Evolutionary conservation across 306 rosid species (phyloP).

Genomic region (Urtica urens): DNA sequence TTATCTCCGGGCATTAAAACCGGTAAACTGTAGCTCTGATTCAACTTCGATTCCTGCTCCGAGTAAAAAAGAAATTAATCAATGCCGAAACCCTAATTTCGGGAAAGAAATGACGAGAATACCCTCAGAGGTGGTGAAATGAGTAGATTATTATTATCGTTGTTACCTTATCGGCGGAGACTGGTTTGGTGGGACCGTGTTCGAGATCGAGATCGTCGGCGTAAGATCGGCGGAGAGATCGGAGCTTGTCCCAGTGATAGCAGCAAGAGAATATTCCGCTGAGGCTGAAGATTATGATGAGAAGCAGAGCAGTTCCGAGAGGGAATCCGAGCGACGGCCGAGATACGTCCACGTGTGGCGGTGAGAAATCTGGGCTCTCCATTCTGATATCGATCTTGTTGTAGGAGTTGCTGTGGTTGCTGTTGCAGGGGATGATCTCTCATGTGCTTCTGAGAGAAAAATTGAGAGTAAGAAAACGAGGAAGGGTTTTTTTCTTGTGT

Average conservation of each 20-base stretch:
- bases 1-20: conserved; percentile 89
- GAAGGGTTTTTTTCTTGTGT: not conserved
- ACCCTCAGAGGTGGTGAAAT: too few relatives aligned
- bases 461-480: too few relatives aligned
- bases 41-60: conserved; percentile 36
- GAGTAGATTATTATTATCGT: too few relatives aligned
- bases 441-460: conserved; percentile 20
- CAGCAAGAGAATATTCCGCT: conserved; percentile 97
- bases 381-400: conserved; percentile 12
- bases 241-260: conserved; percentile 93
- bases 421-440: not conserved
- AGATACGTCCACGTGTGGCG: conserved; percentile 55
- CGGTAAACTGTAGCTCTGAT: conserved; percentile 43
- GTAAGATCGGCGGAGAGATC: conserved; percentile 52
- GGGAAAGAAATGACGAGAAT: too few relatives aligned
- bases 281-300: conserved; percentile 70
- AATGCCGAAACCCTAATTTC: too few relatives aligned
- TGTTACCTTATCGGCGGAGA: conserved; percentile 27
- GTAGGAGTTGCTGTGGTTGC: not conserved
- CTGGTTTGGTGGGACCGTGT: conserved; percentile 34
- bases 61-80: not conserved
- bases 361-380: conserved; percentile 60
- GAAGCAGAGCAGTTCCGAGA: conserved; percentile 80
- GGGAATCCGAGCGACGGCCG: conserved; percentile 93
- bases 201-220: conserved; percentile 17